Conservation (phyloP, 371 early-diverging fungal genomes). For the Lichtheimia hyalospora region DNA sequence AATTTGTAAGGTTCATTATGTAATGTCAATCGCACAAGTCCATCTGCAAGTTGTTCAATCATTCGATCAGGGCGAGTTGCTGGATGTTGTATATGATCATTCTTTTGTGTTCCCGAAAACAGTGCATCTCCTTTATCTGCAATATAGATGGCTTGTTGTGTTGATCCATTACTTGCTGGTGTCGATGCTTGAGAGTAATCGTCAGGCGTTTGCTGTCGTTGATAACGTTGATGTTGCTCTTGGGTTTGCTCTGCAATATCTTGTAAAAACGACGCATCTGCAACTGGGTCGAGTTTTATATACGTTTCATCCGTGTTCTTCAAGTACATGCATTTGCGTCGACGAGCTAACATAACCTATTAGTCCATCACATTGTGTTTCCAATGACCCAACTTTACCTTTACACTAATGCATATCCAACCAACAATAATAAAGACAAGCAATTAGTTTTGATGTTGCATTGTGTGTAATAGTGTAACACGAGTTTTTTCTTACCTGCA, state of each 20-base stretch:
- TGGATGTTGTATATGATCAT: background rate
- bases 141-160: no score
- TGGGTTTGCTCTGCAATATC: constrained; percentile 27
- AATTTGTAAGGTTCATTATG: constrained; percentile 19
- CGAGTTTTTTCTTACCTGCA: constrained; percentile 41
- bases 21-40: constrained; percentile 35
- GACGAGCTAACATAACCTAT: constrained; percentile 28
- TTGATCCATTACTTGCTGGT: no score
- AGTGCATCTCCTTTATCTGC: constrained; percentile 15
- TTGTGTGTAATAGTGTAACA: background rate
- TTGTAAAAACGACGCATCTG: constrained; percentile 16
- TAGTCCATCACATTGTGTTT: background rate
- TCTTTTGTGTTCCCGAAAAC: constrained; percentile 12
- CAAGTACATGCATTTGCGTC: constrained; percentile 48
- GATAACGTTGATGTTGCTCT: constrained; percentile 14
- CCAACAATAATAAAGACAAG: constrained; percentile 22
- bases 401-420: background rate
- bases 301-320: constrained; percentile 52
- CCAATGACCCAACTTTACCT: background rate
- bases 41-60: constrained; percentile 45
- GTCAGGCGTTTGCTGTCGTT: no score
- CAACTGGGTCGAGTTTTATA: constrained; percentile 40
- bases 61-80: constrained; percentile 35
- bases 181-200: background rate
- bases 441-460: constrained; percentile 6